These are phyloP conservation scores for Brassica carinata DNA, from an alignment of 345 rosid species.

Conservation along the genomic window DNA sequence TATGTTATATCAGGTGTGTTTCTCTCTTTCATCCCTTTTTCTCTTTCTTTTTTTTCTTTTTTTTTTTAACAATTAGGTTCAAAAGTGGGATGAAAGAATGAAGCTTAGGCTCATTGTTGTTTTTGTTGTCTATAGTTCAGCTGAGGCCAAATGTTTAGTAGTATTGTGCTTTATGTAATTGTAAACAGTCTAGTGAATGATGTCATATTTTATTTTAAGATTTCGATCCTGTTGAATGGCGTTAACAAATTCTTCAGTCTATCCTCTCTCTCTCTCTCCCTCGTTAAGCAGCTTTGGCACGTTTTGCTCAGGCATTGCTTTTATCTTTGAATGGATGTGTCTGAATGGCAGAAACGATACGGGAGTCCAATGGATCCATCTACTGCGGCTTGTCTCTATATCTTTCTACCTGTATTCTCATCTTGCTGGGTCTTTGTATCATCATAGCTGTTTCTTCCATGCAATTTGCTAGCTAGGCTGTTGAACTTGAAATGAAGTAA, in stretches of 20 bases:
- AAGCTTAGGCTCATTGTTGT: conserved; percentile 12
- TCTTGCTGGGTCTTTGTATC: conserved; percentile 5
- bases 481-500: too few species aligned
- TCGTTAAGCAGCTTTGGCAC: not conserved
- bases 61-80: conserved; percentile 11
- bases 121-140: conserved; percentile 21
- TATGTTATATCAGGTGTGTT: conserved; percentile 18
- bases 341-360: conserved; percentile 7
- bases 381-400: not conserved
- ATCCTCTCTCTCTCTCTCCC: not conserved
- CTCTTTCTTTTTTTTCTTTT: not conserved
- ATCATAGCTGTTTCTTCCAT: not conserved
- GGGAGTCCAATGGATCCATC: conserved; percentile 23
- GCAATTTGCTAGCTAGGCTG: not conserved
- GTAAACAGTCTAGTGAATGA: not conserved
- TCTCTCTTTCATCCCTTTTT: not conserved
- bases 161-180: conserved; percentile 21
- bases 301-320: conserved; percentile 1
- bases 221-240: not conserved
- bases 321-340: conserved; percentile 25
- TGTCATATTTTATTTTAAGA: not conserved
- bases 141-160: conserved; percentile 28
- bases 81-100: not conserved
- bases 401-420: conserved; percentile 9
- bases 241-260: not conserved